Evolutionary conservation across 2,329 filamentous ascomycete genomes (phyloP).

Genomic region (Talaromyces pinophilus): DNA sequence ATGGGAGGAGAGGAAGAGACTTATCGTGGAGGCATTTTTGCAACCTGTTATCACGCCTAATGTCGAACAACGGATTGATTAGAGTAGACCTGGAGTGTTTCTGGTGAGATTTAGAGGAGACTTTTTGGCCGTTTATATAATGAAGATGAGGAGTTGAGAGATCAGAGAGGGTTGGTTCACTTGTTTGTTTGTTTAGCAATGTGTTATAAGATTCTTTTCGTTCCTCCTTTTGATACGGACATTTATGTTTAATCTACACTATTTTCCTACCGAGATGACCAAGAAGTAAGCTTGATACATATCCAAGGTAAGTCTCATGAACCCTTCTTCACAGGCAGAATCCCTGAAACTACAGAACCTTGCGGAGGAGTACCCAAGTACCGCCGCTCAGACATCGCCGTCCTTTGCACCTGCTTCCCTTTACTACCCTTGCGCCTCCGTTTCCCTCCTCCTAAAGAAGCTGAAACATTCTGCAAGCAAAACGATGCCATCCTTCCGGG

Average conservation of each 20-base stretch:
- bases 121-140: not conserved
- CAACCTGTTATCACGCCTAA: constrained; percentile 42
- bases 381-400: not conserved
- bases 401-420: constrained; percentile 28
- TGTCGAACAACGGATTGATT: constrained; percentile 25
- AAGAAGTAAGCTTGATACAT: not conserved
- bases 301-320: not conserved
- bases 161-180: not conserved
- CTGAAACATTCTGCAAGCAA: constrained; percentile 26
- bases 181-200: not conserved
- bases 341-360: not conserved
- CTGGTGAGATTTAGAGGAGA: not conserved
- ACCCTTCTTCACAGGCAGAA: not conserved
- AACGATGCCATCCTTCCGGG: constrained; percentile 32
- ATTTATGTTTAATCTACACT: not conserved
- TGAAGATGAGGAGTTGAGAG: not conserved
- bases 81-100: not conserved
- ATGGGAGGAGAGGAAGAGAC: constrained; percentile 64
- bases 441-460: constrained; percentile 9
- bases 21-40: constrained; percentile 71
- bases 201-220: not conserved
- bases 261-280: not conserved
- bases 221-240: not conserved
- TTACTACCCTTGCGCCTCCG: constrained; percentile 24
- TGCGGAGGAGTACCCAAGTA: not conserved